A percentile compares a stretch with the other conserved stretches of the same genome.
These are phyloP conservation scores for Aspergillus spinulosporus DNA, from an alignment of 2,329 filamentous ascomycete species.

Conservation along the genomic window DNA sequence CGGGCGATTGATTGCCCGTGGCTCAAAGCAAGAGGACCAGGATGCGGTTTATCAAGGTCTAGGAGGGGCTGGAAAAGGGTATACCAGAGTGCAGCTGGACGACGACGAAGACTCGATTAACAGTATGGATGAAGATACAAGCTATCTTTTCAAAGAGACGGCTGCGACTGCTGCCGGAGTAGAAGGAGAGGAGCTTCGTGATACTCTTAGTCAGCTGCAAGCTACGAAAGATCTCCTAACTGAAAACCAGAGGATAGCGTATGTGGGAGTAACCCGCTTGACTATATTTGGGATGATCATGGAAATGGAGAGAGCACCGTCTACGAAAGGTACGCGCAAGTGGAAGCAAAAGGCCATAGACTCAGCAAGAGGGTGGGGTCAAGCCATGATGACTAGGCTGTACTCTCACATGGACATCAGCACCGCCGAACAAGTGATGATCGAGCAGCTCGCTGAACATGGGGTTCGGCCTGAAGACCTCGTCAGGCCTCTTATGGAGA, in stretches of 20 bases:
- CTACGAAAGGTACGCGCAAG: slow-evolving; percentile 69
- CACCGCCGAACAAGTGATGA: slow-evolving; percentile 89
- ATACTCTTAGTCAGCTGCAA: slow-evolving; percentile 86
- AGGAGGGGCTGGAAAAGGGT: slow-evolving; percentile 89
- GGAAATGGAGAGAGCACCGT: slow-evolving; percentile 61
- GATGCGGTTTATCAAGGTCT: slow-evolving; percentile 73
- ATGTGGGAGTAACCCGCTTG: slow-evolving; percentile 84
- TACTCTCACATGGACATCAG: slow-evolving; percentile 98
- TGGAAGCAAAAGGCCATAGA: slow-evolving; percentile 69
- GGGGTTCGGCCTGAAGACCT: slow-evolving; percentile 83
- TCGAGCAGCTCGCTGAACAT: slow-evolving; percentile 91
- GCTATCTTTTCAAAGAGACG: slow-evolving; percentile 84
- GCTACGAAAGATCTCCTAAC: slow-evolving; percentile 94
- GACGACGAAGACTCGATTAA: slow-evolving; percentile 92
- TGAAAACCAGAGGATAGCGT: slow-evolving; percentile 92
- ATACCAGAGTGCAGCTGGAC: slow-evolving; percentile 91
- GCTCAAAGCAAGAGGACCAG: slow-evolving; percentile 68
- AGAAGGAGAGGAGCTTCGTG: slow-evolving; percentile 78
- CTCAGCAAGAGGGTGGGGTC: slow-evolving; percentile 89
- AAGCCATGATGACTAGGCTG: slow-evolving; percentile 95
- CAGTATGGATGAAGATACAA: slow-evolving; percentile 95
- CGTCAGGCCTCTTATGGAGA: slow-evolving; percentile 83
- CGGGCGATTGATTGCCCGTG: slow-evolving; percentile 79
- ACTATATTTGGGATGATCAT: slow-evolving; percentile 76
- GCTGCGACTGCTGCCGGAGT: slow-evolving; percentile 62